Conservation (phyloP, 345 rosid genomes). For the Punica granatum region DNA sequence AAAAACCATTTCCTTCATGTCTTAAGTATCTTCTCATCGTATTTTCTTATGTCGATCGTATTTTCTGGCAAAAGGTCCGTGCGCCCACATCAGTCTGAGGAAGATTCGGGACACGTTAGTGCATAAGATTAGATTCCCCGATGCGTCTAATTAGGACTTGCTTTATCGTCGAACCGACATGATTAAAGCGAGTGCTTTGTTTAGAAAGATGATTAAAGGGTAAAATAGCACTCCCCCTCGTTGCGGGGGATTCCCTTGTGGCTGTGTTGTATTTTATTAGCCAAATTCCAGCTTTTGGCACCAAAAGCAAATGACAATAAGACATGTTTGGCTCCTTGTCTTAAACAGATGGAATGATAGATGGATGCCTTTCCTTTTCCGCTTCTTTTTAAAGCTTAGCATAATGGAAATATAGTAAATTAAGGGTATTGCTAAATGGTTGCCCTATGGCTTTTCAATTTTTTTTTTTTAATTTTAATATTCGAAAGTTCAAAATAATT, state of each 20-base stretch:
- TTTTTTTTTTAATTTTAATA: too few relatives aligned
- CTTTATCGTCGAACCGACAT: background rate
- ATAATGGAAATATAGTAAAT: too few relatives aligned
- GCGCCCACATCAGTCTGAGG: background rate
- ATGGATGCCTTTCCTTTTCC: too few relatives aligned
- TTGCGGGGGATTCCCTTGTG: too few relatives aligned
- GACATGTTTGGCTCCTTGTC: background rate
- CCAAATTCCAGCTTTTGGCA: background rate
- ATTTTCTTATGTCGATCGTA: too few relatives aligned
- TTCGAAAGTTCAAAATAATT: too few relatives aligned
- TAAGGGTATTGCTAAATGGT: too few relatives aligned
- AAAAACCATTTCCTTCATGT: too few relatives aligned
- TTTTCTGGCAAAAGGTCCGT: background rate
- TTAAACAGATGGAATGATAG: background rate
- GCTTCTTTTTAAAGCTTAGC: too few relatives aligned
- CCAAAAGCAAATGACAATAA: slow-evolving; percentile 1
- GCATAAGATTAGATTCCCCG: background rate
- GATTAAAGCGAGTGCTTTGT: background rate
- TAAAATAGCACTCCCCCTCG: background rate
- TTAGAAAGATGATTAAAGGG: background rate
- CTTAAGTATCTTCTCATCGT: too few relatives aligned
- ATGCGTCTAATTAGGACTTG: background rate
- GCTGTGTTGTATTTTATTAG: background rate
- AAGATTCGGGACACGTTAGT: background rate
- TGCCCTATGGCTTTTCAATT: too few relatives aligned